Base-by-base conservation (phyloP, 169 alveolate species). In the Plasmodium ovale region DNA sequence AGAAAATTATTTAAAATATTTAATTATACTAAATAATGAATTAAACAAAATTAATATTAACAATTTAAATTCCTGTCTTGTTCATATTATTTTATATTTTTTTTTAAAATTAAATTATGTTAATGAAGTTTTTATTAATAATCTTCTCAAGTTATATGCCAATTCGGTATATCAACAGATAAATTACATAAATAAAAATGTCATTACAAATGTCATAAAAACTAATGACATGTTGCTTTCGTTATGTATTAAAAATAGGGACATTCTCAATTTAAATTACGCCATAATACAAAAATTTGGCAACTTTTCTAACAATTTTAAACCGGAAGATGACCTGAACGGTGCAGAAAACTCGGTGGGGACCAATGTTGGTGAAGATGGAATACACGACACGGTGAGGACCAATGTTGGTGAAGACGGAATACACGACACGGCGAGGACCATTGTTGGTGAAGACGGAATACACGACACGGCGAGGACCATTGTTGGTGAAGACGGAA, bases 211-310 rank as follows among this genome's bases (percentile, higher is more conserved):
- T 69, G n/a, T 69, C 10, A 39, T 69, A 1, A 85, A n/a, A 51
- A 85, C 74, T 6, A 85, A 85, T 64, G 77, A 85, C 3, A 29
- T 85, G n/a, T 49, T 85, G 21, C 37, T 58, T 25, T 68, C 72
- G n/a, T 71, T 85, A 6, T 69, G 91, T 59, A 35, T 85, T 3
- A 85, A 71, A 69, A 85, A 59, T 70, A 85, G 49, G 37, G 74
- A 85, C n/a, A 29, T 85, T 10, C 53, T 85, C 39, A 21, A 69
- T 12, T 44, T 85, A 12, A 85, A 85, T 60, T 85, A 68, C 42
- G 42, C 69, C n/a, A 1, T 67, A 19, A 14, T 70, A 44, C 91
- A 85, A 64, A 71, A 51, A 33, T 85, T 37, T 25, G 58, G 77
- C 5, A 64, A 85, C 33, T 85, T 27, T 49, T 35, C 72, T 21